Base-by-base conservation (phyloP, 2,329 filamentous ascomycete genomes). In the Cryphonectria carpinicola region DNA sequence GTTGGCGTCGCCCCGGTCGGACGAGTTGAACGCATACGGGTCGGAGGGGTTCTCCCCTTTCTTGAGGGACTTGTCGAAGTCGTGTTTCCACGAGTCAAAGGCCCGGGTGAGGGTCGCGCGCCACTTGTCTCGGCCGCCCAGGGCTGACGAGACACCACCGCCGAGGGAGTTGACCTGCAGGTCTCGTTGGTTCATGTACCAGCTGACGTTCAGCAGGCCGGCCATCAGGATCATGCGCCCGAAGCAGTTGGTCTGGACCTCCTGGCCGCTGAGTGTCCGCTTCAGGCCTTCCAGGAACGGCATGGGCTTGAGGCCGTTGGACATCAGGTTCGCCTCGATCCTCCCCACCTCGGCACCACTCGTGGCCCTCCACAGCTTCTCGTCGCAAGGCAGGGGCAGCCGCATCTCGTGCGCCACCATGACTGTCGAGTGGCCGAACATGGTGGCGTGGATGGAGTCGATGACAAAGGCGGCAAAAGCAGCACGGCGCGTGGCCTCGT, bases 361-460 rank as follows among this genome's bases (percentile, higher is more conserved):
- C 4, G 92, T 93, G 5, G 96, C 96, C 69, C 92, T 93, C 96
- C 96, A 99, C 14, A 98, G 83, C 4, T 92, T 89, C 79, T 98
- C 96, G 75, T 98, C 95, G 78, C 95, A 98, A 0, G 96, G 96
- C 60, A 99, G 82, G 0, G 94, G 93, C 11, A 98, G 85, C 65
- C 94, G 90, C 88, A 99, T 93, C 80, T 98, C 96, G 77, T 98
- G 95, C 2, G 95, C 94, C 10, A 97, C 94, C 95, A 98, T 98
- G 60, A 97, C 94, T 0, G 94, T 95, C 3, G 95, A 96, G 80
- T 98, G 96, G 0, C 95, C 96, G 80, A 98, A 98, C 92, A 99
- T 98, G 39, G 94, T 97, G 1, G 95, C 94, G 80, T 99, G 96
- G 1, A 95, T 97, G 5, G 95, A 97, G 79, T 99, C 96, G 74